Evolutionary conservation across 1,284 basidiomycete species (phyloP).

Genomic region (Heterobasidion occidentale): DNA sequence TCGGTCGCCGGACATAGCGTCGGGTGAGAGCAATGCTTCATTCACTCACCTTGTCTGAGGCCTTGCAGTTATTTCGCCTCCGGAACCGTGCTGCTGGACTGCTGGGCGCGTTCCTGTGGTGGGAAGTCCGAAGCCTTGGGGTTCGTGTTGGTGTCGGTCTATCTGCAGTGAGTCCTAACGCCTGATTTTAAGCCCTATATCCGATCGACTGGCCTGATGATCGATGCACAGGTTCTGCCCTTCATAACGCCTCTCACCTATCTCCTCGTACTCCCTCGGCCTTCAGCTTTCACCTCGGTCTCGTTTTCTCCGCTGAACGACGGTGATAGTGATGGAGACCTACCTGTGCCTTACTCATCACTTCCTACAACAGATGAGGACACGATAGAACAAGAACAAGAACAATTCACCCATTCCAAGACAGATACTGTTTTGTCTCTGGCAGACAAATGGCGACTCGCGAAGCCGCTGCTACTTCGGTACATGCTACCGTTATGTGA

Average conservation of each 20-base stretch:
- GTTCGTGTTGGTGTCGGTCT: constrained; percentile 79
- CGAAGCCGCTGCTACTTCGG: constrained; percentile 63
- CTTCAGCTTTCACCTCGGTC: constrained; percentile 31
- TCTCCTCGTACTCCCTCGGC: constrained; percentile 64
- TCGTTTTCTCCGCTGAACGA: constrained; percentile 22
- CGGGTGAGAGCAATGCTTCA: constrained; percentile 35
- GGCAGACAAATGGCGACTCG: constrained; percentile 70
- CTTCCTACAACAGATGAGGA: constrained; percentile 38
- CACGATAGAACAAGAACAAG: constrained; percentile 4
- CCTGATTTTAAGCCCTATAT: no score
- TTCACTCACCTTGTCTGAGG: not conserved
- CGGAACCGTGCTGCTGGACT: constrained; percentile 92
- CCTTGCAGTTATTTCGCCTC: constrained; percentile 69
- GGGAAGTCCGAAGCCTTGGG: constrained; percentile 83
- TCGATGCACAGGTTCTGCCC: constrained; percentile 56
- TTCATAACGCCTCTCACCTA: constrained; percentile 70
- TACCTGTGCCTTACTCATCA: constrained; percentile 42
- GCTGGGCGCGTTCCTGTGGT: constrained; percentile 91
- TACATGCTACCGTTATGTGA: constrained; percentile 81
- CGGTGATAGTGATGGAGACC: constrained; percentile 25
- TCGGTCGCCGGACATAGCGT: constrained; percentile 65
- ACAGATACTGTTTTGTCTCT: constrained; percentile 42
- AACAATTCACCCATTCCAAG: constrained; percentile 12
- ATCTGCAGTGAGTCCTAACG: constrained; percentile 49
- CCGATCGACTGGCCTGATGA: no score